phyloP scores from a whole-genome alignment of 345 rosid species.

The Pistacia integerrima region DNA sequence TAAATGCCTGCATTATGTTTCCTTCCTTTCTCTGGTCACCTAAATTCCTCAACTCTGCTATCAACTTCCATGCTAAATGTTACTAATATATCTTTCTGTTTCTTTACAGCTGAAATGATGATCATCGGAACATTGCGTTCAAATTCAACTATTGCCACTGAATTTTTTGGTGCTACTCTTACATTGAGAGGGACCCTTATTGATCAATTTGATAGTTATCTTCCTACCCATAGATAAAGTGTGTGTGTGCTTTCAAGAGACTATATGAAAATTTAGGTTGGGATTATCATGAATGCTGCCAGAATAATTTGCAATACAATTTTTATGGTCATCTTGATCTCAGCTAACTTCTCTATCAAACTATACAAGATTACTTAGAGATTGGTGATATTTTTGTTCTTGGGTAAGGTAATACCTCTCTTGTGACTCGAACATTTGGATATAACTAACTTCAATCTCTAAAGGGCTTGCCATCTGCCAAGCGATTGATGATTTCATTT shows the following conservation, averaged over 20 bases:
- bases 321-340: too few relatives aligned
- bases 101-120: conserved; percentile 7
- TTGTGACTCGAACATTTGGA: too few relatives aligned
- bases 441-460: too few relatives aligned
- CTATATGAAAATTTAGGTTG: not conserved
- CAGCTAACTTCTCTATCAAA: too few relatives aligned
- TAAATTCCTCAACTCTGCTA: not conserved
- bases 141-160: not conserved
- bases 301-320: not conserved
- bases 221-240: not conserved
- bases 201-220: not conserved
- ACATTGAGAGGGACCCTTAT: not conserved
- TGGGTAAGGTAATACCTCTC: too few relatives aligned
- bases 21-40: not conserved
- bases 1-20: not conserved
- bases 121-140: not conserved
- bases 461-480: too few relatives aligned
- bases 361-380: too few relatives aligned
- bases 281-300: not conserved
- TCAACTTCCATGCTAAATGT: not conserved
- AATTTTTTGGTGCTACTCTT: not conserved
- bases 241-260: not conserved
- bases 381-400: too few relatives aligned
- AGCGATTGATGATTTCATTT: too few relatives aligned
- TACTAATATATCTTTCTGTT: not conserved